Base-by-base conservation (phyloP, 78 protist species). In the Dictyostelium firmibasis region DNA sequence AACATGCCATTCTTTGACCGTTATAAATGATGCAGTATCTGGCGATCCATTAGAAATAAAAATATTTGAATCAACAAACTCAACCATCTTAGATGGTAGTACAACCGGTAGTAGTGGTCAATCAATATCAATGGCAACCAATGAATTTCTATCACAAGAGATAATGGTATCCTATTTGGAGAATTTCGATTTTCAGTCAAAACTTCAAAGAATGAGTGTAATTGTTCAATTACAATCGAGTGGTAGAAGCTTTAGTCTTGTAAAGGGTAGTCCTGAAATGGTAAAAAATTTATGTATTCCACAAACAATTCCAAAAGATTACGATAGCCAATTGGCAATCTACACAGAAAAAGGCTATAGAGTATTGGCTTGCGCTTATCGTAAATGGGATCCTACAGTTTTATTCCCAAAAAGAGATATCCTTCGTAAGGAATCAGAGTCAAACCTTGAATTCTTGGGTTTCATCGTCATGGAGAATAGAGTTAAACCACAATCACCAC, bases 241-340 rank as follows among this genome's bases (percentile, higher is more conserved):
- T 50, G 77, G 44, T 41, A 27, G 38, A 33, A 11, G 38, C 44
- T 57, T 25, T 31, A 57, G 75, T 18, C 67, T 74, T 36, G 96
- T 93, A n/a, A 98, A 98, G 77, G 99, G 99, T 2, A 77, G 99
- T 16, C 99, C 99, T n/a, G 99, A 98, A 84, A 83, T 83, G 43
- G 76, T 98, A 3, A 41, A 36, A 14, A 41, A 60, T 3, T 93
- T 97, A 20, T 97, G 96, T 74, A 20, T 75, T 7, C 77, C 83
- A 20, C 23, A 18, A 18, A 60, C 97, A 1, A 44, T 97, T 10
- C 98, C 98, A 29, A 9, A 13, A 16, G 97, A 97, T 36, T 92
- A 78, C 64, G 78, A 60, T 23, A 47, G 69, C 29, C 64, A 67
- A 53, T 81, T 97, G 20, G 10, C 35, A 9, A 44, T n/a, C 2